Conservation (phyloP, 2,329 filamentous ascomycete genomes). For the Pseudogymnoascus sp. region DNA sequence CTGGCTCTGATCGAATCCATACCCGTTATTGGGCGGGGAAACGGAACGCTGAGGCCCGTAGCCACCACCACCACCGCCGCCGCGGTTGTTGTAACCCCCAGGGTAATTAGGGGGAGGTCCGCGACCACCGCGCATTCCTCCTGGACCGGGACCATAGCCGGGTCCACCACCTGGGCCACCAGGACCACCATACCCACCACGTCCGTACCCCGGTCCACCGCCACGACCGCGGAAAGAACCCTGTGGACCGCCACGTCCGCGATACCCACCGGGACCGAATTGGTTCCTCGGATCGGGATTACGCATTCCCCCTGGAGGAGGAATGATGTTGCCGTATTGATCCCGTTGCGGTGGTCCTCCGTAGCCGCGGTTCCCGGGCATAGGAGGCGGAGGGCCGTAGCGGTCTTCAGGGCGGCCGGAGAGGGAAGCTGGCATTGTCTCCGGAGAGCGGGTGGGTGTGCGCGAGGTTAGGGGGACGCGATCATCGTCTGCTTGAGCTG, state of each 20-base stretch:
- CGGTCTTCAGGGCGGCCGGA: neutral
- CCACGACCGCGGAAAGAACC: slow-evolving; percentile 30
- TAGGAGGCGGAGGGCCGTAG: neutral
- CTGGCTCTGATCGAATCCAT: neutral
- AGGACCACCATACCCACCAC: slow-evolving; percentile 41
- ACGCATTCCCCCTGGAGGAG: slow-evolving; percentile 34
- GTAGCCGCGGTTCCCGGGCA: neutral
- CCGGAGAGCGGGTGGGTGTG: slow-evolving; percentile 36
- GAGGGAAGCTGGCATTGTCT: neutral
- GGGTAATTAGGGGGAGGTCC: slow-evolving; percentile 33
- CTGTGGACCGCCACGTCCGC: slow-evolving; percentile 16
- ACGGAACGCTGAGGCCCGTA: neutral
- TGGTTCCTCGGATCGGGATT: slow-evolving; percentile 31
- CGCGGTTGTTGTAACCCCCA: slow-evolving; percentile 14
- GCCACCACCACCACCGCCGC: neutral
- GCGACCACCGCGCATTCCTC: slow-evolving; percentile 27
- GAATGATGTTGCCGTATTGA: slow-evolving; percentile 51
- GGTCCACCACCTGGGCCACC: slow-evolving; percentile 33
- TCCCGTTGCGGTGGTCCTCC: slow-evolving; percentile 39
- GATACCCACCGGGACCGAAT: slow-evolving; percentile 14
- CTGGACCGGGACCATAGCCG: slow-evolving; percentile 30
- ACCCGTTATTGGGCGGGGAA: neutral
- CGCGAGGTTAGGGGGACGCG: slow-evolving; percentile 59
- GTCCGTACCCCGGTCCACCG: slow-evolving; percentile 42
- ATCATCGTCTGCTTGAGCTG: slow-evolving; percentile 54